These are phyloP conservation scores for Isoetes taiwanensis DNA, from an alignment of 75 land plant species.

Conservation along the genomic window DNA sequence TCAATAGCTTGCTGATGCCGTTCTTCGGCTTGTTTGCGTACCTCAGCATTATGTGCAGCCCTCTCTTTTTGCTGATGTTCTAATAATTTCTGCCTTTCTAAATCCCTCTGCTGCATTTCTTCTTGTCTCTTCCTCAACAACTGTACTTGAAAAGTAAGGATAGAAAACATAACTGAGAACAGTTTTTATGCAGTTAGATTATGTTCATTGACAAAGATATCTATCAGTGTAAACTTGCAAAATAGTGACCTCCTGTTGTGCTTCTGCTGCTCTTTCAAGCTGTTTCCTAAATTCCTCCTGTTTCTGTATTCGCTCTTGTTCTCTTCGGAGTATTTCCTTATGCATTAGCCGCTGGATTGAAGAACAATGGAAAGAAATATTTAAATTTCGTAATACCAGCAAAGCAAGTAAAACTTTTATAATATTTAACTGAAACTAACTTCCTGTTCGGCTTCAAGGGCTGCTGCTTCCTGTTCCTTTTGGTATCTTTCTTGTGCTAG, in stretches of 20 bases:
- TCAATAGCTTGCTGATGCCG: slow-evolving; percentile 10
- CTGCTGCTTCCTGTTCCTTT: slow-evolving; percentile 10
- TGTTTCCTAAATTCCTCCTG: slow-evolving; percentile 16
- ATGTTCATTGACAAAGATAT: no score
- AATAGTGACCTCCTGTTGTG: slow-evolving; percentile 14
- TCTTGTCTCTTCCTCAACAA: slow-evolving; percentile 13
- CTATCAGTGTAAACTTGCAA: not conserved
- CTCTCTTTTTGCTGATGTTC: slow-evolving; percentile 15
- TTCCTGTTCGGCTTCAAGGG: slow-evolving; percentile 7
- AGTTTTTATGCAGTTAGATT: no score
- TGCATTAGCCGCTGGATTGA: slow-evolving; percentile 5
- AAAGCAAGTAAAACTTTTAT: not conserved
- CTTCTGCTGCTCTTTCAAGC: slow-evolving; percentile 15
- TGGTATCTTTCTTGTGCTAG: slow-evolving; percentile 11
- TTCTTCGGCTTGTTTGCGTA: slow-evolving; percentile 11
- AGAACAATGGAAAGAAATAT: not conserved
- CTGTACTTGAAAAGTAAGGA: slow-evolving; percentile 3
- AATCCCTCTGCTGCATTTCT: slow-evolving; percentile 11
- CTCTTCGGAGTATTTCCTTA: slow-evolving; percentile 12
- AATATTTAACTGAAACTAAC: not conserved
- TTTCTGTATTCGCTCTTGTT: slow-evolving; percentile 11
- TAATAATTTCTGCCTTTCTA: slow-evolving; percentile 1
- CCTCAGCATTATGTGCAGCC: slow-evolving; percentile 2
- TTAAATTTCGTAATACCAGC: not conserved
- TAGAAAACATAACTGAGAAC: not conserved